These are phyloP conservation scores for Rosa rugosa DNA, from an alignment of 306 rosid genomes.

Conservation along the genomic window DNA sequence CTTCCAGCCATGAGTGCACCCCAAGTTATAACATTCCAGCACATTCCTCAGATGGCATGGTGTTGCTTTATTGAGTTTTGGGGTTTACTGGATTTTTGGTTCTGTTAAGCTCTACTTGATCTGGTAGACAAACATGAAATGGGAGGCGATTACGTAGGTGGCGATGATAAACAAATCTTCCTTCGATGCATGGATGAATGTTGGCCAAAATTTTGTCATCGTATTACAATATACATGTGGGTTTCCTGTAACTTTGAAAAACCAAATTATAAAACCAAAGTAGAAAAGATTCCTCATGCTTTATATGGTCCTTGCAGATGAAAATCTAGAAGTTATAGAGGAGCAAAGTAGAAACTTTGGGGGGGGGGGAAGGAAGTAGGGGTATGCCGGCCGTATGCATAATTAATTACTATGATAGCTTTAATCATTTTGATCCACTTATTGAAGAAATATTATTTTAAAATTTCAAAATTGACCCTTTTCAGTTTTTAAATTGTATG, in stretches of 20 bases:
- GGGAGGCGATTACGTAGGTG: background rate
- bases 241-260: background rate
- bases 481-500: too few species aligned
- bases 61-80: background rate
- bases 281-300: too few species aligned
- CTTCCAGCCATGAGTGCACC: background rate
- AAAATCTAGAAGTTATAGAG: too few species aligned
- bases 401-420: too few species aligned
- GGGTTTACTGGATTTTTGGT: background rate
- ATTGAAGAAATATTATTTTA: too few species aligned
- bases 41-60: background rate
- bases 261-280: too few species aligned
- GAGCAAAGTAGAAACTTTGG: too few species aligned
- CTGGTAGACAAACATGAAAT: background rate
- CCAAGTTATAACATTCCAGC: conserved; percentile 5
- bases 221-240: background rate
- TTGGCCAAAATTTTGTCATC: background rate
- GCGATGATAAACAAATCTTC: background rate
- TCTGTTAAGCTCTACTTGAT: background rate
- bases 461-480: too few species aligned
- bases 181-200: background rate
- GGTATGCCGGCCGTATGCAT: too few species aligned
- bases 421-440: too few species aligned
- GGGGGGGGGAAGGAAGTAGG: too few species aligned
- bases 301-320: too few species aligned